Base-by-base conservation (phyloP, 257 asterid genomes). In the Vinca minor region DNA sequence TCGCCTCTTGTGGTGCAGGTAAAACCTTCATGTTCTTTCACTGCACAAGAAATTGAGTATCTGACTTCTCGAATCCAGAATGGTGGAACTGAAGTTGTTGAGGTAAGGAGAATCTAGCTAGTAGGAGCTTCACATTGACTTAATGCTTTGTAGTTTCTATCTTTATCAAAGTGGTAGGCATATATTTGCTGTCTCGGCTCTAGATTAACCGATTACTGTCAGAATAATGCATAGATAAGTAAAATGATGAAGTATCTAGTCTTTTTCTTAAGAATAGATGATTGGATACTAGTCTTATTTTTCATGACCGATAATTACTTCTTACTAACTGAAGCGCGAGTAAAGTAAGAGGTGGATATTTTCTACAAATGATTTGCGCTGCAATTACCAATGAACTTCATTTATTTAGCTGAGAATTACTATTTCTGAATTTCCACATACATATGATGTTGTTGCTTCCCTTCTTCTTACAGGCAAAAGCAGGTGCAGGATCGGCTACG, bases 31-130 rank as follows among this genome's bases (percentile, higher is more conserved):
- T 78, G 95, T 72, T 84, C 95, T 67, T 84, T 93, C 73, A 82
- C 95, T 56, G 69, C 74, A 45, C 85, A 78, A 72, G 98, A 93
- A 79, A 82, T 74, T 0, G 85, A 84, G 70, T 74, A 78, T 75
- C 81, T 93, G 74, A 93, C 97, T 62, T 78, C 95, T 59, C 95
- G 98, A 41, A 89, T 89, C 69, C 98, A 93, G 78, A 89, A 93
- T 72, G 98, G 98, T 38, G 98, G 98, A 73, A 93, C 97, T 58
- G 98, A 93, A 82, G 98, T 93, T 65, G 97, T 93, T 59, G 96
- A 93, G 94, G 98, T 93, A 68, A 64, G 55, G 55, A 55, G 28
- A 41, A 46, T 57, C 35, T 59, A 26, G 62, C 18, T 34, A 29
- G 21, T 55, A 29, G 38, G 13, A 26, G 12, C 15, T 55, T 20